These are phyloP conservation scores for Microcera coccophila DNA, from an alignment of 2,329 filamentous ascomycete genomes.

Conservation along the genomic window DNA sequence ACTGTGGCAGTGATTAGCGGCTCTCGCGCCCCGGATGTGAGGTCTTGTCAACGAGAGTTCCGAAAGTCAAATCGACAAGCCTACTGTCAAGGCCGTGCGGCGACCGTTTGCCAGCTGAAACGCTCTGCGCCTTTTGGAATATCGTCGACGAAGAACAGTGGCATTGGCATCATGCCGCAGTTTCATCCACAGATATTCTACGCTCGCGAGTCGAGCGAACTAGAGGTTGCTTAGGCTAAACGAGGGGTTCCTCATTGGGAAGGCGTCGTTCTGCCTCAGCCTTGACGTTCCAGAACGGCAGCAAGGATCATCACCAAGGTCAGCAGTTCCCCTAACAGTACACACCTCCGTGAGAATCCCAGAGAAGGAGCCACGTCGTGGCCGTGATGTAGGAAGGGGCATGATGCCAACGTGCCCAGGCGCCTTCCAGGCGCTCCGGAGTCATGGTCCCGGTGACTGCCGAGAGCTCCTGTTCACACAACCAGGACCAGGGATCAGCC, in stretches of 20 bases:
- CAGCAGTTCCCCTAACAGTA: background rate
- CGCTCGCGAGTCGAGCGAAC: constrained; percentile 7
- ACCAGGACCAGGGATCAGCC: constrained; percentile 7
- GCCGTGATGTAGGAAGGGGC: background rate
- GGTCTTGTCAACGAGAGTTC: background rate
- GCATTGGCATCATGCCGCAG: background rate
- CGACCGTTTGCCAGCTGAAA: too few relatives aligned
- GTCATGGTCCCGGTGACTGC: constrained; percentile 13
- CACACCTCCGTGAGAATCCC: background rate
- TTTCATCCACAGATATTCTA: constrained; percentile 7
- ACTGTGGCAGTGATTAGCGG: background rate
- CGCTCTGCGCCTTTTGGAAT: background rate
- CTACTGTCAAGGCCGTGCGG: too few relatives aligned
- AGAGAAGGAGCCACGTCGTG: background rate
- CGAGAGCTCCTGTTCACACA: constrained; percentile 1
- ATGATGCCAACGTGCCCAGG: background rate
- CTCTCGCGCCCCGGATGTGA: background rate
- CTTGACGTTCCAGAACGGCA: constrained; percentile 15
- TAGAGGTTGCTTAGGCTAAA: constrained; percentile 8
- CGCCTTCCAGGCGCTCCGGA: constrained; percentile 3
- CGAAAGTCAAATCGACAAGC: too few relatives aligned
- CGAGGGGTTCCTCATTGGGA: constrained; percentile 11
- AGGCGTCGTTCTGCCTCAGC: constrained; percentile 15
- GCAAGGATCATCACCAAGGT: constrained; percentile 11
- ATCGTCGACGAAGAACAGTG: background rate